Conservation (phyloP, 352 stramenopile species). For the Thraustotheca clavata region DNA sequence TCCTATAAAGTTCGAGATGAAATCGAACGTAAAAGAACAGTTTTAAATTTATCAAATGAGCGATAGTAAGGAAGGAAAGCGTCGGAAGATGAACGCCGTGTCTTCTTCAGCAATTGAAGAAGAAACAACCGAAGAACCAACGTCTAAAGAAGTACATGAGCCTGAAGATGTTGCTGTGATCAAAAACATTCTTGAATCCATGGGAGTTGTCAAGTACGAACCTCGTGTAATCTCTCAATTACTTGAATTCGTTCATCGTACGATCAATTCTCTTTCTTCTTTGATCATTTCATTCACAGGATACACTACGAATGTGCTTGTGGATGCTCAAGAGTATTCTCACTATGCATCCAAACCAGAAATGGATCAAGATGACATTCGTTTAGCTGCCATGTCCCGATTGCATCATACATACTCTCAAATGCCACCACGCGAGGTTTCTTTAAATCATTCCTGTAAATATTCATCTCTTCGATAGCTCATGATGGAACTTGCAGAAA, state of each 20-base stretch:
- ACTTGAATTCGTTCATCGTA: slow-evolving; percentile 79
- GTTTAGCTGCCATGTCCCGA: slow-evolving; percentile 61
- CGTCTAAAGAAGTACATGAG: slow-evolving; percentile 25
- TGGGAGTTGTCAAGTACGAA: slow-evolving; percentile 73
- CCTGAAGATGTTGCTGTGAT: slow-evolving; percentile 58
- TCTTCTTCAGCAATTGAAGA: not conserved
- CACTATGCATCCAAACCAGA: slow-evolving; percentile 63
- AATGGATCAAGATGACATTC: slow-evolving; percentile 67
- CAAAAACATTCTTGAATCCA: slow-evolving; percentile 55
- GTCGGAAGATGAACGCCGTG: not conserved
- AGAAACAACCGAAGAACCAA: not conserved
- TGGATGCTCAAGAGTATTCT: slow-evolving; percentile 79
- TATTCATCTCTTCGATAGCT: slow-evolving; percentile 29
- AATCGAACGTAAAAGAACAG: too few species aligned
- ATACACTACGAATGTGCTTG: slow-evolving; percentile 73
- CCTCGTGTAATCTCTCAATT: slow-evolving; percentile 70
- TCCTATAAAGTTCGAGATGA: too few species aligned
- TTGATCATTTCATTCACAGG: slow-evolving; percentile 30
- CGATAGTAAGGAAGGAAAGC: slow-evolving; percentile 15
- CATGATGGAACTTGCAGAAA: slow-evolving; percentile 81
- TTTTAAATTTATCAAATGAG: too few species aligned
- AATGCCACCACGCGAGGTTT: slow-evolving; percentile 59
- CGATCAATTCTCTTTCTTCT: slow-evolving; percentile 11
- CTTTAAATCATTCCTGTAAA: slow-evolving; percentile 2
- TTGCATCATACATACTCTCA: slow-evolving; percentile 74